Evolutionary conservation across 441 rosid genomes (phyloP).

Genomic region (Erodium moschatum): DNA sequence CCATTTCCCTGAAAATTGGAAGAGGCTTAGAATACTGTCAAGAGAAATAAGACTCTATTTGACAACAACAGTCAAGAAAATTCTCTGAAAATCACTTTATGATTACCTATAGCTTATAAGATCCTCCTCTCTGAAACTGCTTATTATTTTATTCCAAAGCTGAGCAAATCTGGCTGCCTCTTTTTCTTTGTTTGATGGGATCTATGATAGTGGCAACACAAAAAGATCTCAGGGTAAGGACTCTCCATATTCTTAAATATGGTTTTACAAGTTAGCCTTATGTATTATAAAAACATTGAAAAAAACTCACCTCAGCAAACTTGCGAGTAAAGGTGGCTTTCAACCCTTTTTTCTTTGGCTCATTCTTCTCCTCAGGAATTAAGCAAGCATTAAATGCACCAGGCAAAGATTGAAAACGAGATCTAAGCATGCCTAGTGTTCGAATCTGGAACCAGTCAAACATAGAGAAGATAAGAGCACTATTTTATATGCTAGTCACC

Average conservation of each 20-base stretch:
- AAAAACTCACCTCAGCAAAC: constrained; percentile 40
- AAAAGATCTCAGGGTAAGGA: constrained; percentile 2
- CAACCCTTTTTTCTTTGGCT: constrained; percentile 61
- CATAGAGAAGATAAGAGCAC: too few species aligned
- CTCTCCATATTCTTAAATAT: constrained; percentile 9
- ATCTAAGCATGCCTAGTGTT: constrained; percentile 94
- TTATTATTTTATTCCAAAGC: constrained; percentile 92
- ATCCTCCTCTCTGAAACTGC: constrained; percentile 96
- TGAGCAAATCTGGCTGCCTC: constrained; percentile 96
- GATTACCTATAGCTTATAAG: constrained; percentile 68
- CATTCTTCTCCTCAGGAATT: constrained; percentile 66
- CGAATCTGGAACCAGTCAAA: constrained; percentile 57
- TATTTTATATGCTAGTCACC: too few species aligned
- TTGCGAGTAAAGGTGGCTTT: constrained; percentile 62
- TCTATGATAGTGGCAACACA: constrained; percentile 32
- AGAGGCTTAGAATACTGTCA: constrained; percentile 14
- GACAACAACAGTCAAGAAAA: background rate
- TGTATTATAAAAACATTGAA: background rate
- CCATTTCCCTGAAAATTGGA: constrained; percentile 69
- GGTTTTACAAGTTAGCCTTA: constrained; percentile 1
- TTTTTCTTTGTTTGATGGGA: constrained; percentile 55
- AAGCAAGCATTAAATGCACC: constrained; percentile 76
- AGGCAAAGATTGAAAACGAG: constrained; percentile 86
- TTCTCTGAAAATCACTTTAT: constrained; percentile 6
- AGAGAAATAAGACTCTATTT: constrained; percentile 6